A percentile compares a stretch with the other conserved stretches of the same genome.
Evolutionary conservation across 192 early-diverging fungal species (phyloP).

Genomic region (Endogone sp.): DNA sequence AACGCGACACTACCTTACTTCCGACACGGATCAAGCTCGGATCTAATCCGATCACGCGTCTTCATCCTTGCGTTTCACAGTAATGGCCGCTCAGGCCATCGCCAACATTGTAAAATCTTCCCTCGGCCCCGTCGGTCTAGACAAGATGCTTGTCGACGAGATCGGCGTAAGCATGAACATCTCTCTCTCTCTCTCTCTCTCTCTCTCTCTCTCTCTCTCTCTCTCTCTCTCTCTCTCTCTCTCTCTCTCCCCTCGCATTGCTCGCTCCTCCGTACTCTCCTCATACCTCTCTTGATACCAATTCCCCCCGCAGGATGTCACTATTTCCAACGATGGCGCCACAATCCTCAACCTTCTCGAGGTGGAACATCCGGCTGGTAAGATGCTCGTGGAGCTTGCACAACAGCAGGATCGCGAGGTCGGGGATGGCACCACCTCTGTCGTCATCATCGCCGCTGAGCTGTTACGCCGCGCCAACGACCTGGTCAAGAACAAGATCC

Average conservation of each 20-base stretch:
- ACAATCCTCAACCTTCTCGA: constrained; percentile 96
- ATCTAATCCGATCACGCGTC: background rate
- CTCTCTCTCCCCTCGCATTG: constrained; percentile 1
- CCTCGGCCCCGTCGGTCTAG: constrained; percentile 96
- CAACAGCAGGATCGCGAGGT: constrained; percentile 99
- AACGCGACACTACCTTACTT: constrained; percentile 8
- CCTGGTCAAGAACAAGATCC: constrained; percentile 97
- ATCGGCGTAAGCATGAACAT: constrained; percentile 86
- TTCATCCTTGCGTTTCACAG: constrained; percentile 43
- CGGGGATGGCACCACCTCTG: constrained; percentile 98
- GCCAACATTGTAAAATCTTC: constrained; percentile 99
- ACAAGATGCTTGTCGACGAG: constrained; percentile 99
- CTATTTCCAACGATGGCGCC: constrained; percentile 99
- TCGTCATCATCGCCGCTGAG: constrained; percentile 98
- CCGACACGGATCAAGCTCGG: too few relatives aligned
- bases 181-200: constrained; percentile 4
- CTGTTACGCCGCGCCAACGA: constrained; percentile 94
- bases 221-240: background rate
- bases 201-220: background rate
- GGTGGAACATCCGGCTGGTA: constrained; percentile 97
- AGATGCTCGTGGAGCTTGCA: constrained; percentile 95
- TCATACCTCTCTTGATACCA: constrained; percentile 6
- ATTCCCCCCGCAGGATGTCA: constrained; percentile 74
- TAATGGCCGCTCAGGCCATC: constrained; percentile 91
- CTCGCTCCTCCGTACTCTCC: background rate